Percentiles rank a stretch among this genome's conserved stretches.
Conservation (phyloP, 371 early-diverging fungal species). For the Syncephalastrum monosporum region DNA sequence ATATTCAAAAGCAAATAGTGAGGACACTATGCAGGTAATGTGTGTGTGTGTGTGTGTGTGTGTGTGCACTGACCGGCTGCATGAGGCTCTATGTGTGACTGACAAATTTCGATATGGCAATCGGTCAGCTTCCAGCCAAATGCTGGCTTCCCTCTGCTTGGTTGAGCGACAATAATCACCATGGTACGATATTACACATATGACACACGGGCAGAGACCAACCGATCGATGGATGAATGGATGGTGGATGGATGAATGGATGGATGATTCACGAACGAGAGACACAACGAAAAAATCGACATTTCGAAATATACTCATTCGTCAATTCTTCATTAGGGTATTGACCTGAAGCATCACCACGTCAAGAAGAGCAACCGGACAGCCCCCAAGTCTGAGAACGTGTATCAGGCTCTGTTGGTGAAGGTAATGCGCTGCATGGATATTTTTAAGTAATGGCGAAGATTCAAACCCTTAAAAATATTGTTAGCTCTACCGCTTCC, state of each 20-base stretch:
- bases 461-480: neutral
- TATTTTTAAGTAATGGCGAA: slow-evolving; percentile 1
- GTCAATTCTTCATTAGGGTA: slow-evolving; percentile 66
- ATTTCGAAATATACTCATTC: slow-evolving; percentile 1
- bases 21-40: too few species aligned
- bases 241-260: slow-evolving; percentile 13
- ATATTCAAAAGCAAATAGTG: too few species aligned
- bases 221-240: slow-evolving; percentile 31
- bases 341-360: slow-evolving; percentile 95
- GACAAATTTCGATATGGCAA: too few species aligned
- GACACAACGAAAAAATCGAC: neutral
- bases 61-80: too few species aligned
- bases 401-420: slow-evolving; percentile 89
- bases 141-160: too few species aligned
- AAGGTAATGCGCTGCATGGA: slow-evolving; percentile 60
- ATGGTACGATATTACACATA: too few species aligned
- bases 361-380: slow-evolving; percentile 84
- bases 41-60: too few species aligned
- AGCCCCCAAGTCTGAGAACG: slow-evolving; percentile 87
- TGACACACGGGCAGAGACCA: neutral
- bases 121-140: too few species aligned
- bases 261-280: slow-evolving; percentile 8
- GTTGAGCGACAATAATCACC: too few species aligned
- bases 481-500: slow-evolving; percentile 92
- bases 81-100: too few species aligned